Conservation (phyloP, 2,329 filamentous ascomycete genomes). For the Aspergillus ochraceoroseus region DNA sequence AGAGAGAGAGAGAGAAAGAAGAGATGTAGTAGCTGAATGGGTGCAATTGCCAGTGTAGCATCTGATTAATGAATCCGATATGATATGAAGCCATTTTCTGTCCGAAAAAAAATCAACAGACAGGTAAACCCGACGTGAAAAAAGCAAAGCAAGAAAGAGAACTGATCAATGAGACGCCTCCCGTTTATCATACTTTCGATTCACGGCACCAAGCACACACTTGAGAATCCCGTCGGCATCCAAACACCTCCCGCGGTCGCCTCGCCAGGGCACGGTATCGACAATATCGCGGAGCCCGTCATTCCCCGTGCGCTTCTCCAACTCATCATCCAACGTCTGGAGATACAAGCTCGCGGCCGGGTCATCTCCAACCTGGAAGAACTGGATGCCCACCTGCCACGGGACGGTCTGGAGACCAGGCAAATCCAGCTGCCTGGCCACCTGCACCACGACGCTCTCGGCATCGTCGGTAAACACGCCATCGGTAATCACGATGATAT, state of each 20-base stretch:
- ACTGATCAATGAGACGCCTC: slow-evolving; percentile 16
- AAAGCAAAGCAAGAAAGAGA: slow-evolving; percentile 2
- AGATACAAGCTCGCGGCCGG: slow-evolving; percentile 60
- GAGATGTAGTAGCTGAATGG: too few relatives aligned
- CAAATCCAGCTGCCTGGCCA: slow-evolving; percentile 60
- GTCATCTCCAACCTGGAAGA: slow-evolving; percentile 88
- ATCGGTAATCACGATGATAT: slow-evolving; percentile 91
- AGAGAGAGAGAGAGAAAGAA: too few relatives aligned
- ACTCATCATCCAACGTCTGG: slow-evolving; percentile 67
- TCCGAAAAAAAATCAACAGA: background rate
- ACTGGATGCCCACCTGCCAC: slow-evolving; percentile 87
- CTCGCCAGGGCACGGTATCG: slow-evolving; percentile 74
- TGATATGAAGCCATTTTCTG: too few relatives aligned
- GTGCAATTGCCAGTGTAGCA: too few relatives aligned
- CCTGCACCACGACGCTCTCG: slow-evolving; percentile 61
- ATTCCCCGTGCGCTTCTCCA: slow-evolving; percentile 50
- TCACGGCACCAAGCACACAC: slow-evolving; percentile 71
- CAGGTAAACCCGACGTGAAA: background rate
- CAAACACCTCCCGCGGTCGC: slow-evolving; percentile 48
- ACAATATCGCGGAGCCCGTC: slow-evolving; percentile 71
- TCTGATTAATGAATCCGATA: too few relatives aligned
- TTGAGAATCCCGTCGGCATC: slow-evolving; percentile 72
- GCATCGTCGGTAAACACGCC: slow-evolving; percentile 76
- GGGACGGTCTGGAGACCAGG: slow-evolving; percentile 54
- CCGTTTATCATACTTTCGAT: slow-evolving; percentile 57